Evolutionary conservation across 2,329 filamentous ascomycete genomes (phyloP).

Genomic region (Dactylellina leptospora): DNA sequence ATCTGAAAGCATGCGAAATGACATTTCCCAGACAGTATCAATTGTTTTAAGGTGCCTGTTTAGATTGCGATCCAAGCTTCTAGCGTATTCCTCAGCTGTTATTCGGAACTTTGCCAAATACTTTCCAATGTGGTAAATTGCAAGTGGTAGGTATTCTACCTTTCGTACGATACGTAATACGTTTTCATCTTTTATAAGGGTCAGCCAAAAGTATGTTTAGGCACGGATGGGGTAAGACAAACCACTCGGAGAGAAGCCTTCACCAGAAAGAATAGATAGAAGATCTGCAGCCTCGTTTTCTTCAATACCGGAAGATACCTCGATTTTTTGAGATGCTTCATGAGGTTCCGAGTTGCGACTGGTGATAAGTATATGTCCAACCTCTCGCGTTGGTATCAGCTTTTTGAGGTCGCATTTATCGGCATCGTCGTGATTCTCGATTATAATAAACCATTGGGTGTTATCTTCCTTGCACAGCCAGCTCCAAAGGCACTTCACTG

Average conservation of each 20-base stretch:
- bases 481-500: slow-evolving; percentile 6
- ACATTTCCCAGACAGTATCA: slow-evolving; percentile 2
- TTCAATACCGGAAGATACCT: slow-evolving; percentile 3
- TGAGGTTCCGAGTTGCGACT: slow-evolving; percentile 2
- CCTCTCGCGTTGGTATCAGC: background rate
- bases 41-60: background rate
- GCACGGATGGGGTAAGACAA: background rate
- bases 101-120: slow-evolving; percentile 5
- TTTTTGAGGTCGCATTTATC: background rate
- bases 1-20: slow-evolving; percentile 12
- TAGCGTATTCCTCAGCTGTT: background rate
- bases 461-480: slow-evolving; percentile 8
- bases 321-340: background rate
- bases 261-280: background rate
- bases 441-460: slow-evolving; percentile 17
- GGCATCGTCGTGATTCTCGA: slow-evolving; percentile 15
- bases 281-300: slow-evolving; percentile 6
- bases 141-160: slow-evolving; percentile 6
- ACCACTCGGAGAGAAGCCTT: background rate
- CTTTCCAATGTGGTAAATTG: slow-evolving; percentile 4
- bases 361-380: slow-evolving; percentile 22
- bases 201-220: background rate
- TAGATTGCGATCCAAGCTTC: background rate
- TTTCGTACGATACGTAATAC: background rate
- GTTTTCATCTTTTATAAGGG: background rate